Percentiles rank a stretch among this genome's conserved stretches.
These are phyloP conservation scores for Zymoseptoria ardabiliae DNA, from an alignment of 2,329 filamentous ascomycete species.

Conservation along the genomic window DNA sequence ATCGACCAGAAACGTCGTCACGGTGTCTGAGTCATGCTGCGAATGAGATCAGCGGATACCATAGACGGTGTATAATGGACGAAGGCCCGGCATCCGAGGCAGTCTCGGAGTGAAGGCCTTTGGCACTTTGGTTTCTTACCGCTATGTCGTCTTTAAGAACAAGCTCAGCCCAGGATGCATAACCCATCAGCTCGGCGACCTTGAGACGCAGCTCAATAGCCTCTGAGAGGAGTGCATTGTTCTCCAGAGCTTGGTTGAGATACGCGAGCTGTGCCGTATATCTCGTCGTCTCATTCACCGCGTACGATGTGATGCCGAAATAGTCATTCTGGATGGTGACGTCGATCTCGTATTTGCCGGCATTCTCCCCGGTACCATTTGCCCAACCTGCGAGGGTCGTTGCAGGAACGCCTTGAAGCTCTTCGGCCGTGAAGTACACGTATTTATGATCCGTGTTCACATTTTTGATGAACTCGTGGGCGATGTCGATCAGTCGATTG, in stretches of 20 bases:
- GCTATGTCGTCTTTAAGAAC: no score
- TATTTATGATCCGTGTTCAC: slow-evolving; percentile 70
- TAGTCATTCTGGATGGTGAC: slow-evolving; percentile 48
- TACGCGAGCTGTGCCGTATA: slow-evolving; percentile 61
- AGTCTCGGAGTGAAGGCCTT: no score
- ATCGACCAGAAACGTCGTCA: no score
- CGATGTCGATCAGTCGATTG: slow-evolving; percentile 62
- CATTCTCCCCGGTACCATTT: slow-evolving; percentile 64
- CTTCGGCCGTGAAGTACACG: slow-evolving; percentile 64
- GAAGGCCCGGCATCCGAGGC: slow-evolving; percentile 36
- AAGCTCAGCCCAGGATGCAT: no score
- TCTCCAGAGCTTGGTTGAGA: slow-evolving; percentile 69
- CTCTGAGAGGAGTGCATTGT: slow-evolving; percentile 64
- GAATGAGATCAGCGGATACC: no score
- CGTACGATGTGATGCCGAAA: slow-evolving; percentile 67
- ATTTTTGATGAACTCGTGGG: slow-evolving; percentile 66
- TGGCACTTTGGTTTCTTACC: no score
- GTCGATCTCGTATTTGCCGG: slow-evolving; percentile 51
- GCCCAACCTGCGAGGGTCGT: slow-evolving; percentile 58
- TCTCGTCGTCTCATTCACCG: slow-evolving; percentile 58
- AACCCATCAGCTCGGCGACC: slow-evolving; percentile 63
- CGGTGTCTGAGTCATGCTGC: no score
- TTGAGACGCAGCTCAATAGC: slow-evolving; percentile 66
- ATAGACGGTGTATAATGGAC: no score
- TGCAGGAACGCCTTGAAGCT: slow-evolving; percentile 64